Evolutionary conservation across 2,329 filamentous ascomycete species (phyloP), one percentile per base, ranked within the genome.

Genomic region (Trichoderma lentiforme): DNA sequence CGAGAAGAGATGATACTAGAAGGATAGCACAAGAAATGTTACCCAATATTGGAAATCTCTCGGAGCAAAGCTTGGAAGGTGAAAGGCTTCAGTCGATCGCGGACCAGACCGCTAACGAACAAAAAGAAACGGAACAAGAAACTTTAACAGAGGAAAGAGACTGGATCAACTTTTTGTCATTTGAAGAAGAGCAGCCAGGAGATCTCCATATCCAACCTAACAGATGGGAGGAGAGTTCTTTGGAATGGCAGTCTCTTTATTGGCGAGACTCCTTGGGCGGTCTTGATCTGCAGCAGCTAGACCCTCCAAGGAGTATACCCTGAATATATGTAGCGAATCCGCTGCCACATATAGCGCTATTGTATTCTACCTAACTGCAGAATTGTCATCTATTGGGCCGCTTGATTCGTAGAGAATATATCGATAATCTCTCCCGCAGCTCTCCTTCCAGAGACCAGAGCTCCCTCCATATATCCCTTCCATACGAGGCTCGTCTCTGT

Each of bases 381-480:
- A 53, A 12, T 24, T 6, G n/a, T 51, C 47, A 24, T 53, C 47
- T 24, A 24, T 7, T 21, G 9, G 11, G 11, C 47, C 4, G 9
- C 47, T 24, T 30, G 24, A 24, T 21, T 34, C 6, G 43, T 39
- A 15, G 39, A 69, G 9, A 79, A 21, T 3, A 74, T 71, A 8
- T 78, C 70, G 8, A 77, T 28, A 2, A 86, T 82, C 75, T 87
- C 84, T 34, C 77, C 77, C 1, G 84, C 84, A 0, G 82, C 82
- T 26, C 80, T 74, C 72, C 84, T 81, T 0, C 86, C 85, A 4
- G 81, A 83, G 0, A 82, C 75, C 26, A 87, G 78, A 0, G 85
- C 85, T 6, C 85, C 85, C 71, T 87, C 85, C 81, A 87, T 86
- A 73, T 86, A 87, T 0, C 85, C 85, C 70, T 84, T 85, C 86